Evolutionary conservation across 2,329 filamentous ascomycete genomes (phyloP).

Genomic region (Macrophomina phaseolina): DNA sequence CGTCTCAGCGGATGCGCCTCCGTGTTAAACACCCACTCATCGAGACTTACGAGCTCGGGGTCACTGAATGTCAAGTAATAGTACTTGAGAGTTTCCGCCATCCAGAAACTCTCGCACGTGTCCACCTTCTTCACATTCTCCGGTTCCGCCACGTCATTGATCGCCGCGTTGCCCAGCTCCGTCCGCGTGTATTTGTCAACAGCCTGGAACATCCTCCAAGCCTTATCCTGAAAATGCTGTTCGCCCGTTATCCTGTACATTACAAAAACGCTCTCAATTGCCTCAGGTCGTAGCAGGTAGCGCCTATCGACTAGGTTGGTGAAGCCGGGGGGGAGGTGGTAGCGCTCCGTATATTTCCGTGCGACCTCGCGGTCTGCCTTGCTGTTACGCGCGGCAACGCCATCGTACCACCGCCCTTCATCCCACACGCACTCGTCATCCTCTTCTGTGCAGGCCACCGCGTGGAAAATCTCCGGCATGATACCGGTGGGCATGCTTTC

Average conservation of each 20-base stretch:
- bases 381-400: constrained; percentile 34
- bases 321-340: constrained; percentile 43
- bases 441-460: constrained; percentile 50
- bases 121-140: constrained; percentile 31
- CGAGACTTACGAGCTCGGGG: constrained; percentile 68
- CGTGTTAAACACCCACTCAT: constrained; percentile 69
- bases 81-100: constrained; percentile 90
- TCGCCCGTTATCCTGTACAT: constrained; percentile 87
- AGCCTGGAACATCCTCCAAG: constrained; percentile 82
- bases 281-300: constrained; percentile 42
- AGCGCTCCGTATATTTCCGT: constrained; percentile 38
- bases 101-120: constrained; percentile 76
- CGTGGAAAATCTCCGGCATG: constrained; percentile 59
- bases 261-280: constrained; percentile 83
- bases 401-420: constrained; percentile 49
- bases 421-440: constrained; percentile 52
- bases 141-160: constrained; percentile 64
- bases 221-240: constrained; percentile 72
- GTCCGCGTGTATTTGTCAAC: constrained; percentile 69
- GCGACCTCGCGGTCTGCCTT: constrained; percentile 39
- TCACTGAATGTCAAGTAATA: constrained; percentile 82
- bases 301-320: constrained; percentile 35
- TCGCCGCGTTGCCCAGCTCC: constrained; percentile 65
- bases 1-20: constrained; percentile 59
- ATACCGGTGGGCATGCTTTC: constrained; percentile 56